A percentile compares a stretch with the other conserved stretches of the same genome.
phyloP scores from a whole-genome alignment of 176 grass and related monocot species.

The Cenchrus fungigraminus region DNA sequence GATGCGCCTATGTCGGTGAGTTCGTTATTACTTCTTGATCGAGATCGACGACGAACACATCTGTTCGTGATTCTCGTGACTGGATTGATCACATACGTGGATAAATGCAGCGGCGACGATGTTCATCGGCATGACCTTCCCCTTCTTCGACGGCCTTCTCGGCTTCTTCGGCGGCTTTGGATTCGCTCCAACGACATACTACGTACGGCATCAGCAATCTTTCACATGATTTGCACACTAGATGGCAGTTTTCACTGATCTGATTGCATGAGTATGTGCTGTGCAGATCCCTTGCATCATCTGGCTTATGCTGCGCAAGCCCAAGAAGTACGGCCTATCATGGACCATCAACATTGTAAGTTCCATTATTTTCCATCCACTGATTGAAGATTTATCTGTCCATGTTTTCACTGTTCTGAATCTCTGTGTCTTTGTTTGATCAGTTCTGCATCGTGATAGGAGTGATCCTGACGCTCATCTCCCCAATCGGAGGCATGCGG shows the following conservation, averaged over 20 bases:
- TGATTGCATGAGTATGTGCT: too few species aligned
- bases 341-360: constrained; percentile 52
- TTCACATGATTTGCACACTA: too few species aligned
- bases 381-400: neutral
- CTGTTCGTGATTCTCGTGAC: too few species aligned
- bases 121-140: constrained; percentile 61
- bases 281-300: constrained; percentile 63
- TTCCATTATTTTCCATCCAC: neutral
- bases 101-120: constrained; percentile 45
- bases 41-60: too few species aligned
- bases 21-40: too few species aligned
- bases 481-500: constrained; percentile 51
- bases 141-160: constrained; percentile 61
- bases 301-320: constrained; percentile 61
- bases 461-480: constrained; percentile 57
- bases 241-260: neutral
- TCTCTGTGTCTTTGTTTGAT: neutral
- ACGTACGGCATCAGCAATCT: neutral
- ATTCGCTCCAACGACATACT: constrained; percentile 70
- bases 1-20: constrained; percentile 48
- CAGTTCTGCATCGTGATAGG: constrained; percentile 57
- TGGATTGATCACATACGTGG: neutral
- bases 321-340: constrained; percentile 43
- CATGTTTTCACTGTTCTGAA: neutral
- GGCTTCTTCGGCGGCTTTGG: constrained; percentile 77